These are phyloP conservation scores for Tolypocladium sp. DNA, from an alignment of 2,329 filamentous ascomycete species.

Conservation along the genomic window DNA sequence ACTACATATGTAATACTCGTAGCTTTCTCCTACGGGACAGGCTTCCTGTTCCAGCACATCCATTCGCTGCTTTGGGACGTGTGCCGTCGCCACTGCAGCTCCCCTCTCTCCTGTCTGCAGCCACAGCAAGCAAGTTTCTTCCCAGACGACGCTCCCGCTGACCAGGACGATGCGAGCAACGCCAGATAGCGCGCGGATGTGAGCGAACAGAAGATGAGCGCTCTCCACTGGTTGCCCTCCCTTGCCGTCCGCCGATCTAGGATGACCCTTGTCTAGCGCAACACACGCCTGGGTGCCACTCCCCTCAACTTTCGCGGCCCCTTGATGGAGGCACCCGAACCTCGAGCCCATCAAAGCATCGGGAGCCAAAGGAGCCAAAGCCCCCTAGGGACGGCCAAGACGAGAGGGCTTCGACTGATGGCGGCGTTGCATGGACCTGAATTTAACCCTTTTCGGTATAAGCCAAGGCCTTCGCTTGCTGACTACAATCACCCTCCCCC, in stretches of 20 bases:
- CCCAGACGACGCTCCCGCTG: background rate
- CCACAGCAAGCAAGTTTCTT: background rate
- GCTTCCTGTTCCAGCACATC: background rate
- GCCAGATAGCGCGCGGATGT: background rate
- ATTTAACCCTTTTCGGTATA: background rate
- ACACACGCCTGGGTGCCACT: background rate
- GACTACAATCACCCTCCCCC: too few species aligned
- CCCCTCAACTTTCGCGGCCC: background rate
- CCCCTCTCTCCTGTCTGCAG: background rate
- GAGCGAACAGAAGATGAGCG: background rate
- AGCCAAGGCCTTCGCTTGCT: background rate
- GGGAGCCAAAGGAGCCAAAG: background rate
- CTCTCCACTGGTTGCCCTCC: constrained; percentile 3
- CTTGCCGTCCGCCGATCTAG: constrained; percentile 13
- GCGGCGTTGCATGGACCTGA: background rate
- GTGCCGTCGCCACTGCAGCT: background rate
- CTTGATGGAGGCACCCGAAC: background rate
- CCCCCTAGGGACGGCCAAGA: background rate
- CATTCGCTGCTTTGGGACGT: background rate
- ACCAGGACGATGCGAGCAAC: background rate
- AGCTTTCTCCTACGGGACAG: background rate
- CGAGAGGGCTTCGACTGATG: background rate
- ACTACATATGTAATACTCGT: background rate
- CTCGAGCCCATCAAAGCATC: background rate
- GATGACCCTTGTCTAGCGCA: constrained; percentile 16